Evolutionary conservation across 2,329 filamentous ascomycete genomes (phyloP).

Genomic region (Aspergillus pseudoterreus): DNA sequence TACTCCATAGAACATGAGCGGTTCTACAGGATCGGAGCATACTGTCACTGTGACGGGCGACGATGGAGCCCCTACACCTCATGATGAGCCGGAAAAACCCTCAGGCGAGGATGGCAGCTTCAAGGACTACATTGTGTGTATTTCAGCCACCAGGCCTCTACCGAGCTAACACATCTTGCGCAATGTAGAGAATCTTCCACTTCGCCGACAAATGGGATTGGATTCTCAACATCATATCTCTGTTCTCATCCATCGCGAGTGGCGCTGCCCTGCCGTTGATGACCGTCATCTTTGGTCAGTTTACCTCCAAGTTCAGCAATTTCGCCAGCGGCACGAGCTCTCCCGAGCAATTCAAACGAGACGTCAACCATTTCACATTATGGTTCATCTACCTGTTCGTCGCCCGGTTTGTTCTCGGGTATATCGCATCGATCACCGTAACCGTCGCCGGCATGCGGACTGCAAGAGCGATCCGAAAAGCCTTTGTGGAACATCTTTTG

Average conservation of each 20-base stretch:
- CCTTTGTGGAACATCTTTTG: constrained; percentile 23
- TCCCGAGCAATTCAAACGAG: background rate
- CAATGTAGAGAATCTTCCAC: background rate
- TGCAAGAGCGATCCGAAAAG: constrained; percentile 16
- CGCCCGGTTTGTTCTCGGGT: constrained; percentile 2
- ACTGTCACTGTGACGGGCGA: background rate
- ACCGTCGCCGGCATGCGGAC: constrained; percentile 21
- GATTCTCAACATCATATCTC: background rate
- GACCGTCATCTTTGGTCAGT: constrained; percentile 3
- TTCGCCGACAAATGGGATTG: background rate
- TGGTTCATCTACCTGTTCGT: background rate
- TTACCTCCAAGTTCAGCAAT: constrained; percentile 4
- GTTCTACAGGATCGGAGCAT: background rate
- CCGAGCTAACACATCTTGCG: background rate
- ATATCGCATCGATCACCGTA: constrained; percentile 9
- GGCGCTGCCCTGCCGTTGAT: constrained; percentile 1
- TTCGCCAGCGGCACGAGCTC: background rate
- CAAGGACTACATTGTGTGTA: background rate
- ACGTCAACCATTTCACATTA: constrained; percentile 1
- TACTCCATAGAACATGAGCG: too few species aligned
- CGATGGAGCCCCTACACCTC: background rate
- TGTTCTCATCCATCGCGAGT: background rate
- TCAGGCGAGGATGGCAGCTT: background rate
- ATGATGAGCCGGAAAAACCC: background rate
- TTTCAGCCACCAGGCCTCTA: background rate